Percentiles rank a stretch among this genome's conserved stretches.
phyloP scores from a whole-genome alignment of 2,329 filamentous ascomycete species.

The Talaromyces sp. region DNA sequence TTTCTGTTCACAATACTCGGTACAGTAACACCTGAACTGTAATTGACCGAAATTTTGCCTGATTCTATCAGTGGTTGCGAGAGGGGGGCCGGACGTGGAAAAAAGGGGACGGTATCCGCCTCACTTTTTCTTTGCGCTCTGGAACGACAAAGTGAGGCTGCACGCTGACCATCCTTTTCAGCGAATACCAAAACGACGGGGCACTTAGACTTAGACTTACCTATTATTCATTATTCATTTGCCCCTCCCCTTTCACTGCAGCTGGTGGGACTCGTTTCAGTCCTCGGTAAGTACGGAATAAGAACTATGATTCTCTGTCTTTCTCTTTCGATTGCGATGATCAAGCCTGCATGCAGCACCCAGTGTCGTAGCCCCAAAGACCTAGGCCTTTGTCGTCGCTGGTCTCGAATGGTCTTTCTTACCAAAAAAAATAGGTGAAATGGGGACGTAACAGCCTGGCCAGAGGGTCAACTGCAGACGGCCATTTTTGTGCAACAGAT shows the following conservation, averaged over 20 bases:
- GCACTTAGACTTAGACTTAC: not conserved
- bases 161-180: not conserved
- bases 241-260: not conserved
- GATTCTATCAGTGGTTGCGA: not conserved
- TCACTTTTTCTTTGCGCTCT: not conserved
- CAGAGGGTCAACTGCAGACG: not conserved
- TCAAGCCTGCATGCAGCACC: not conserved
- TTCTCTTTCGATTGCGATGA: not conserved
- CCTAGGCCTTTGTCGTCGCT: not conserved
- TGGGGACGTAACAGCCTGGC: not conserved
- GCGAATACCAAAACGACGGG: not conserved
- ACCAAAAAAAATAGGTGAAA: not conserved
- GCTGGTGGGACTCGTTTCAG: not conserved
- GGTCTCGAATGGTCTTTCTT: not conserved
- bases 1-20: not conserved
- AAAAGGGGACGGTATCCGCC: not conserved
- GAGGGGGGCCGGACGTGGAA: not conserved
- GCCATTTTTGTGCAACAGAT: not conserved
- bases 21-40: too few species aligned
- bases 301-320: not conserved
- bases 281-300: too few species aligned
- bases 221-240: not conserved
- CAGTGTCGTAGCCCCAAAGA: not conserved
- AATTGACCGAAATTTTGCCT: too few species aligned
- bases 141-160: not conserved